Percentiles rank a stretch among this genome's conserved stretches.
Evolutionary conservation across 2,329 filamentous ascomycete genomes (phyloP).

Genomic region (Chaetomiaceae sp.): DNA sequence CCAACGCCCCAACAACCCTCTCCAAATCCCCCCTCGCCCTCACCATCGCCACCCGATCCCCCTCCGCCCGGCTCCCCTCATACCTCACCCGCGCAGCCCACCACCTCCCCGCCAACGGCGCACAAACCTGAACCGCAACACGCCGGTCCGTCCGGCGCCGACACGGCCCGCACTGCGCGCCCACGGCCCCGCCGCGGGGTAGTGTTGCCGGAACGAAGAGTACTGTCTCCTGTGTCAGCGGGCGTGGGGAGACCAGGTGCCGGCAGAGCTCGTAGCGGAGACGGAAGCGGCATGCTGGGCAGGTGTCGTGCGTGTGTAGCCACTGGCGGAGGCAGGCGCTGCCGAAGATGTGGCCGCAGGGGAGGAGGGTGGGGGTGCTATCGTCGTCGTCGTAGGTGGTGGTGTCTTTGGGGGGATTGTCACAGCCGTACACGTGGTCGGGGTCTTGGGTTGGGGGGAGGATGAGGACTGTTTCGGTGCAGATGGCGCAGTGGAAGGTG

Average conservation of each 20-base stretch:
- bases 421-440: no score
- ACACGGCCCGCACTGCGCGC: not conserved
- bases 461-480: not conserved
- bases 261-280: not conserved
- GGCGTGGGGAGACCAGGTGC: not conserved
- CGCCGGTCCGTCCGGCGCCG: not conserved
- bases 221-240: not conserved
- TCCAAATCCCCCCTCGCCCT: not conserved
- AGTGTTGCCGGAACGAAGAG: not conserved
- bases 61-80: not conserved
- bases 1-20: not conserved
- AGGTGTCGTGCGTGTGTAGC: slow-evolving; percentile 1
- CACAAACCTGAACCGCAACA: not conserved
- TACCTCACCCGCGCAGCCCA: not conserved
- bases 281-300: slow-evolving; percentile 7
- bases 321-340: not conserved
- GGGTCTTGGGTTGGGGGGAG: not conserved
- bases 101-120: not conserved
- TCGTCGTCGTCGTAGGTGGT: not conserved
- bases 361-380: slow-evolving; percentile 1
- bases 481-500: not conserved
- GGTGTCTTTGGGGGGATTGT: no score
- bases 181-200: not conserved
- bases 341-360: slow-evolving; percentile 12
- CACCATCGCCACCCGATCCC: not conserved